Evolutionary conservation across 345 rosid genomes (phyloP), one percentile per base, ranked within the genome.

Genomic region (Psidium friedrichsthalianum): DNA sequence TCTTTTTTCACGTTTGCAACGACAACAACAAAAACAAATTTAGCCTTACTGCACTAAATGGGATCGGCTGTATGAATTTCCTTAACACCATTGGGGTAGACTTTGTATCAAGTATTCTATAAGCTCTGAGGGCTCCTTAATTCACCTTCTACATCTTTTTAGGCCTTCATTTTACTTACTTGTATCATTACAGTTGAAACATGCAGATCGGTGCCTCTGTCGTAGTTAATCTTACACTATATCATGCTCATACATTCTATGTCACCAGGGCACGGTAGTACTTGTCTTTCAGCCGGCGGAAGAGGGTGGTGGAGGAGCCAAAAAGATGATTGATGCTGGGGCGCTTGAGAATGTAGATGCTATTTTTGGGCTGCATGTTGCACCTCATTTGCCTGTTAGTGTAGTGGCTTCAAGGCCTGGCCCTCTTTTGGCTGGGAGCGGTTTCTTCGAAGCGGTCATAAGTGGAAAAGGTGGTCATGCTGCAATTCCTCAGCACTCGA

Each of bases 241-340:
- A n/a, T 27, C 55, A 51, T 36, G 51, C 6, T 44, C 47, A 40
- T 58, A 10, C 56, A 49, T 32, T 61, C 69, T 27, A 81, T 83
- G 82, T 61, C 78, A 21, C 69, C 89, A 96, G 99, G 98, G 99
- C 52, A 97, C 98, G 11, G 91, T 95, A 61, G 91, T 95, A 84
- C 94, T 96, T 52, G 88, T 97, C 58, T 97, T 97, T 83, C 99
- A 97, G 90, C 99, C 98, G 32, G 99, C 96, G 8, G 99, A 97
- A 90, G 99, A 97, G 94, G 98, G 96, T 83, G 93, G 94, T 76
- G 97, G 96, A 56, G 98, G 98, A 49, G 98, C 98, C 47, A 95
- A 92, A 90, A 89, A 89, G 85, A 91, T 97, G 87, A 74, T 96
- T 25, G 96, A 93, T 42, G 92, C 91, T 12, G 98, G 98, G 82